phyloP scores from a whole-genome alignment of 2,329 filamentous ascomycete genomes.

The Emergomyces africanus region DNA sequence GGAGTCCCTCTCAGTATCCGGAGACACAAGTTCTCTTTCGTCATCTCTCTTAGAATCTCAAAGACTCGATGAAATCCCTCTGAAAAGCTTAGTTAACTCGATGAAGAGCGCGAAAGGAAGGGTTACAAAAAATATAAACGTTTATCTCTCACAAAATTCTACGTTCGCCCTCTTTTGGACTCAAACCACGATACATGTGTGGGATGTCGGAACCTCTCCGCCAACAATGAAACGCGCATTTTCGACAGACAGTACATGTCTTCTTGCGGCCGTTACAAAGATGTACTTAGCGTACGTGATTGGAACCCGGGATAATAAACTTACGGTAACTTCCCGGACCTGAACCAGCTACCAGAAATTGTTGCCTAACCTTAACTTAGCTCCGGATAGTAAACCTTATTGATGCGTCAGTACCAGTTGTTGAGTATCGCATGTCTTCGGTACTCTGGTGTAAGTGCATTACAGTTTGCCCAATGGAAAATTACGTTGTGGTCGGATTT shows the following conservation, averaged over 20 bases:
- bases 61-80: conserved; percentile 27
- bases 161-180: conserved; percentile 30
- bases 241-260: conserved; percentile 27
- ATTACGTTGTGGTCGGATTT: conserved; percentile 30
- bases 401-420: conserved; percentile 18
- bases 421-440: conserved; percentile 31
- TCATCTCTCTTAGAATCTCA: conserved; percentile 23
- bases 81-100: conserved; percentile 19
- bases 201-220: conserved; percentile 28
- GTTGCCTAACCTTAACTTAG: conserved; percentile 12
- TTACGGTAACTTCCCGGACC: conserved; percentile 22
- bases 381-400: conserved; percentile 27
- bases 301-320: conserved; percentile 29
- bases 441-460: conserved; percentile 29
- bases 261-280: conserved; percentile 27
- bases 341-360: neutral
- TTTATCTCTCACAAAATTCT: conserved; percentile 28
- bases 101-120: conserved; percentile 21
- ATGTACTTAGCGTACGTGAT: conserved; percentile 29
- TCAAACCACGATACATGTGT: conserved; percentile 27
- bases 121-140: conserved; percentile 22
- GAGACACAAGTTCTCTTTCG: conserved; percentile 27
- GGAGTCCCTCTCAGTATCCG: conserved; percentile 9
- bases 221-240: conserved; percentile 22
- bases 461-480: conserved; percentile 28